phyloP scores from a whole-genome alignment of 208 protist species.

The Leishmania martiniquensis region DNA sequence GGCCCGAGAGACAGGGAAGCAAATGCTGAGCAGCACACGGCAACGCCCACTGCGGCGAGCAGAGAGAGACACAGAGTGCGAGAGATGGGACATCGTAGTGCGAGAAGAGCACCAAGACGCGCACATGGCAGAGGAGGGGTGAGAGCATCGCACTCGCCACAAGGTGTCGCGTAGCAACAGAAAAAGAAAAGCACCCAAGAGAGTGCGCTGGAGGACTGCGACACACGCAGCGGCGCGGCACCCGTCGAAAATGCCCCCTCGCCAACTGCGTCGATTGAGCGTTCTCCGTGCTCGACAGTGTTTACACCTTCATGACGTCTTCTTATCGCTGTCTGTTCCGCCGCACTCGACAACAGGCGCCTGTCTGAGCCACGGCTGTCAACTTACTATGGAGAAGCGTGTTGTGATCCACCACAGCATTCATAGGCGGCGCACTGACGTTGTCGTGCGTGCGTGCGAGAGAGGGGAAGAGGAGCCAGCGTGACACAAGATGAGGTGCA shows the following conservation, averaged over 20 bases:
- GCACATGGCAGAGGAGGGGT: neutral
- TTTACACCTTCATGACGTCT: neutral
- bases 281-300: neutral
- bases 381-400: neutral
- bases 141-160: neutral
- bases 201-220: neutral
- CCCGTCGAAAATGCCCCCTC: neutral
- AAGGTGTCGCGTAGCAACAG: neutral
- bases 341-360: neutral
- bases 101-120: neutral
- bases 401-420: neutral
- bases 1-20: neutral
- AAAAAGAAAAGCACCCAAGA: neutral
- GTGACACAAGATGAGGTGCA: neutral
- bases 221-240: no score
- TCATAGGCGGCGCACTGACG: neutral
- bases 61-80: neutral
- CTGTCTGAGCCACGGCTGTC: neutral
- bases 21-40: neutral
- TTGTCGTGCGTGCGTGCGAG: neutral
- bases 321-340: no score
- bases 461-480: neutral
- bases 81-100: neutral
- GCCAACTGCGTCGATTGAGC: neutral
- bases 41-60: neutral